A percentile compares a stretch with the other conserved stretches of the same genome.
Evolutionary conservation across 176 grass and related monocot species (phyloP).

Genomic region (Rhynchospora tenuis): DNA sequence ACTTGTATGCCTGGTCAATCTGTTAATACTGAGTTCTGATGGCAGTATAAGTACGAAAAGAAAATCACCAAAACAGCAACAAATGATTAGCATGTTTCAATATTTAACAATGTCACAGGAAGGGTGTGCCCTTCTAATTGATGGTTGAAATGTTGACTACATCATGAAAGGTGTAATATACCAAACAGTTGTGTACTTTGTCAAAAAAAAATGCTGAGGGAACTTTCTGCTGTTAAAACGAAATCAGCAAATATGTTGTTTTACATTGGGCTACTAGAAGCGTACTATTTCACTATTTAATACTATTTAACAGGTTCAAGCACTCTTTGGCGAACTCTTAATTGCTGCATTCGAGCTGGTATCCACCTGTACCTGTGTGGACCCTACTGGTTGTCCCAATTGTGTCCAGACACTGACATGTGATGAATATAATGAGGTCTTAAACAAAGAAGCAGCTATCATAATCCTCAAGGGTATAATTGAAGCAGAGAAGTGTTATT

Average conservation of each 20-base stretch:
- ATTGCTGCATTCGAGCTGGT: conserved; percentile 58
- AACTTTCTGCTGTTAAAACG: background rate
- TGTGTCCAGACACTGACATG: conserved; percentile 74
- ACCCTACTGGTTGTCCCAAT: conserved; percentile 60
- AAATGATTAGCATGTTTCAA: conserved; percentile 2
- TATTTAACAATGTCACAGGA: background rate
- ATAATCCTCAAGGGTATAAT: conserved; percentile 65
- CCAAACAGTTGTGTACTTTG: background rate
- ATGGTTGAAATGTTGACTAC: background rate
- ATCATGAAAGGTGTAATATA: background rate
- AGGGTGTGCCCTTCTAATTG: background rate
- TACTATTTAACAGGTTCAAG: conserved; percentile 39
- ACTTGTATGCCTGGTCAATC: background rate
- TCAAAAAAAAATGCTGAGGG: background rate
- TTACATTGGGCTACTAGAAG: background rate
- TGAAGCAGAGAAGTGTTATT: conserved; percentile 48
- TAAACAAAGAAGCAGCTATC: conserved; percentile 70
- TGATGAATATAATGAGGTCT: conserved; percentile 74
- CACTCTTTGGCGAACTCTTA: conserved; percentile 65
- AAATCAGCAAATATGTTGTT: background rate
- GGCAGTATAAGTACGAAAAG: background rate
- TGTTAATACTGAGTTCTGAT: background rate
- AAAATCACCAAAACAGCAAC: background rate
- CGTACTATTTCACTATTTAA: background rate
- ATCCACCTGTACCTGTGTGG: conserved; percentile 50